Conservation (phyloP, 495 filamentous ascomycete species). For the Podospora pseudoanserina region DNA sequence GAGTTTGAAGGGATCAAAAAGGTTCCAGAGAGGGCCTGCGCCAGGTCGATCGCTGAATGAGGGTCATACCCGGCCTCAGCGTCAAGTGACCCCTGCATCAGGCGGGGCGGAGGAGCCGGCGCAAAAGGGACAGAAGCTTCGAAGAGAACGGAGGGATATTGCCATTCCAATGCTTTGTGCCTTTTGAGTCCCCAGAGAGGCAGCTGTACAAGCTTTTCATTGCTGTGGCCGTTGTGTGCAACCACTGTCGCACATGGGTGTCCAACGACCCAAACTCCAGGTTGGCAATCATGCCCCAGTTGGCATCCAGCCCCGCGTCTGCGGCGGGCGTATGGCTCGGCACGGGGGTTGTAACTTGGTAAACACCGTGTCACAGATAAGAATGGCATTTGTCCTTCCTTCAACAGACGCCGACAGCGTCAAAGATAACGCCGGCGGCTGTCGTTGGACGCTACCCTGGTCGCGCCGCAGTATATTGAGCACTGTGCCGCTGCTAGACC, state of each 20-base stretch:
- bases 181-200: neutral
- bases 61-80: constrained; percentile 8
- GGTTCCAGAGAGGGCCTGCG: constrained; percentile 1
- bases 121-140: neutral
- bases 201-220: constrained; percentile 3
- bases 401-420: neutral
- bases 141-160: neutral
- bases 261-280: neutral
- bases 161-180: neutral
- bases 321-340: constrained; percentile 2
- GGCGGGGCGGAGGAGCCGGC: constrained; percentile 2
- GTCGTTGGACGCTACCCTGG: neutral
- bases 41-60: neutral
- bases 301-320: neutral
- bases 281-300: constrained; percentile 3
- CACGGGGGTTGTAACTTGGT: constrained; percentile 2
- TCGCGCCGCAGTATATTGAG: constrained; percentile 9
- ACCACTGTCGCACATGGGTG: neutral
- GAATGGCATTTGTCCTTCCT: neutral
- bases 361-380: neutral
- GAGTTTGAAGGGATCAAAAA: neutral
- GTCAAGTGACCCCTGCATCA: constrained; percentile 11
- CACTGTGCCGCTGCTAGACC: constrained; percentile 10
- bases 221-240: constrained; percentile 3
- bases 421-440: constrained; percentile 1